These are phyloP conservation scores for Ramichloridium luteum DNA, from an alignment of 2,329 filamentous ascomycete species.

Conservation along the genomic window DNA sequence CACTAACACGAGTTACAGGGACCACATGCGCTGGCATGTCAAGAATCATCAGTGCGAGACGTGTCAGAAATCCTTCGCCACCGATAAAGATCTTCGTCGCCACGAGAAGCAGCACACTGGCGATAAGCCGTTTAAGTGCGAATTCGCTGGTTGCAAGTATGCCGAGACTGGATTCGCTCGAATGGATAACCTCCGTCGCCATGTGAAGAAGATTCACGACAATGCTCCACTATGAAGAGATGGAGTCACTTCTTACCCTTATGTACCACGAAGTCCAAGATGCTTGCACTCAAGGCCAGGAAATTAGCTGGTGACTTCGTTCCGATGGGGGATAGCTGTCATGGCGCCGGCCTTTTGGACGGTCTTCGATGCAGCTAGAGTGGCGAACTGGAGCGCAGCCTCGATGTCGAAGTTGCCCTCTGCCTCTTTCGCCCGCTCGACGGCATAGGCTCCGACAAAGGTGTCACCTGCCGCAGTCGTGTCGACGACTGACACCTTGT, in stretches of 20 bases:
- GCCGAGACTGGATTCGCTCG: neutral
- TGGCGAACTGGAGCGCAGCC: constrained; percentile 48
- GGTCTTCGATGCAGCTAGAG: constrained; percentile 51
- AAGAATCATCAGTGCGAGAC: neutral
- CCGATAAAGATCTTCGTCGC: neutral
- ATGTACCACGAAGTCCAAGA: too few relatives aligned
- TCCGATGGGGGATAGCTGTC: constrained; percentile 53
- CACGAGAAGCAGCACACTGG: constrained; percentile 1
- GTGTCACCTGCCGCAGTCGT: constrained; percentile 93
- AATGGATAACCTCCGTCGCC: neutral
- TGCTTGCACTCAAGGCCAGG: too few relatives aligned
- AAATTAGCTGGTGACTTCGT: too few relatives aligned
- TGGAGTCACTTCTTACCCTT: too few relatives aligned
- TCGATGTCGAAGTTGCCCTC: constrained; percentile 39
- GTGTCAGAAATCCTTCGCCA: neutral
- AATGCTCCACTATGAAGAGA: too few relatives aligned
- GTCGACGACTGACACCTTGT: constrained; percentile 69
- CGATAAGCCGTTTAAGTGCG: constrained; percentile 1
- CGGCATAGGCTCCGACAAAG: constrained; percentile 78
- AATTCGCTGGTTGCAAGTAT: neutral
- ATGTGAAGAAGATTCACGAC: neutral
- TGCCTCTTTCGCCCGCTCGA: constrained; percentile 49
- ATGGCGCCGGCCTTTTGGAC: constrained; percentile 54
- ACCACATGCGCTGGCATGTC: constrained; percentile 1
- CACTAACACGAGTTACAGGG: neutral